Evolutionary conservation across 2,329 filamentous ascomycete genomes (phyloP).

Genomic region (Chrysoporthe deuterocubensis): DNA sequence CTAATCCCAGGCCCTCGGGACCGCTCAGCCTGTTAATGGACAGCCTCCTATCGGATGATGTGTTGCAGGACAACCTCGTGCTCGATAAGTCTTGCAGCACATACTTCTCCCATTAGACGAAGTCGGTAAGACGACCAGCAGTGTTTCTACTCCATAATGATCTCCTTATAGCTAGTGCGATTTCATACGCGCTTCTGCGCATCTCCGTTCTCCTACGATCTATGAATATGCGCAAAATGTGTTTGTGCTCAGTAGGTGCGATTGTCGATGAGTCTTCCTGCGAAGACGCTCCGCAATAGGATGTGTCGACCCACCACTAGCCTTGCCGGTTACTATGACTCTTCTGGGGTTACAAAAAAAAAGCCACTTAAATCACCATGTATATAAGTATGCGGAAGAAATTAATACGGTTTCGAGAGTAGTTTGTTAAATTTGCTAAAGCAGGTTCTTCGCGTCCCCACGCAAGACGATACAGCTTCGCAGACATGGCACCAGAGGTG

Average conservation of each 20-base stretch:
- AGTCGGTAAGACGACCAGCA: not conserved
- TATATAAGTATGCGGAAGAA: not conserved
- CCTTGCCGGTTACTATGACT: conserved; percentile 5
- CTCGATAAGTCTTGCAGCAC: no score
- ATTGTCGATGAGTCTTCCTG: not conserved
- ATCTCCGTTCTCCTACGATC: not conserved
- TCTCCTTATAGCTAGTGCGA: not conserved
- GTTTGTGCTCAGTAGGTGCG: no score
- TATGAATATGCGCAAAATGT: not conserved
- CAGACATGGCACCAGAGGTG: conserved; percentile 24
- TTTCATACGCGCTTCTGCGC: not conserved
- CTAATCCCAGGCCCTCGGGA: no score
- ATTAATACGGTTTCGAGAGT: not conserved
- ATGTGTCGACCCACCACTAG: not conserved
- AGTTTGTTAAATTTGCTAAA: not conserved
- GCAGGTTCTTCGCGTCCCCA: not conserved
- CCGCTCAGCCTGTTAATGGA: no score
- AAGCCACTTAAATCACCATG: not conserved
- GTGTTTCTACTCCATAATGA: not conserved
- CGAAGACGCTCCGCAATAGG: not conserved
- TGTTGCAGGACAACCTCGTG: no score
- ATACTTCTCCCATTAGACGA: no score
- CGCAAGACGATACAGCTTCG: not conserved
- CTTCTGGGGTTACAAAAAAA: not conserved
- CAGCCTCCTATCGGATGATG: no score